These are phyloP conservation scores for Dactylellina leptospora DNA, from an alignment of 2,329 filamentous ascomycete species.

Conservation along the genomic window DNA sequence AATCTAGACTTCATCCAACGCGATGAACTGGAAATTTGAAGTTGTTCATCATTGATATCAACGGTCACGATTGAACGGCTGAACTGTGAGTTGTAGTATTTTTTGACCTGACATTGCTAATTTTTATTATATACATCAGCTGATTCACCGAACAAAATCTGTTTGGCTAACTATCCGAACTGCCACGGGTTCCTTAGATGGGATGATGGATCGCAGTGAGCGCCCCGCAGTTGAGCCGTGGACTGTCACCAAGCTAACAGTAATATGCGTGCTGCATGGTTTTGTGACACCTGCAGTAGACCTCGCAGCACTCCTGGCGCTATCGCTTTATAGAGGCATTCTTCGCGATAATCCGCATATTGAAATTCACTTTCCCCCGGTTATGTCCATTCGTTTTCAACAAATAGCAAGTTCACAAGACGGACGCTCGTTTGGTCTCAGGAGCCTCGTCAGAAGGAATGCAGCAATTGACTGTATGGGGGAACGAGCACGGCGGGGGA, in stretches of 20 bases:
- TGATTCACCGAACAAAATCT: too few species aligned
- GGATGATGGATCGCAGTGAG: background rate
- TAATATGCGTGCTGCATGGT: background rate
- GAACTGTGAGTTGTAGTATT: too few species aligned
- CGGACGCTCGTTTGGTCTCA: background rate
- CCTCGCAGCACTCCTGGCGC: background rate
- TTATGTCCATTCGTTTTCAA: constrained; percentile 17
- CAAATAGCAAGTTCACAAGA: background rate
- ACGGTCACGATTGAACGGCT: too few species aligned
- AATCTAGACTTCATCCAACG: too few species aligned
- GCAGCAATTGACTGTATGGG: constrained; percentile 7
- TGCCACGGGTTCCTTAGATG: background rate
- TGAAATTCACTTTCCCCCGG: background rate
- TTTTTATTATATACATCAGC: too few species aligned
- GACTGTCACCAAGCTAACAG: background rate
- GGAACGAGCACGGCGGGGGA: background rate
- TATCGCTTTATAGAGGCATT: background rate
- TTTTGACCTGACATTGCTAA: too few species aligned
- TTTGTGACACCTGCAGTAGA: constrained; percentile 6
- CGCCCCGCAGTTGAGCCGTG: constrained; percentile 5
- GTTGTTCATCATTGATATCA: too few species aligned
- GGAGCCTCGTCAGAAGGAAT: background rate
- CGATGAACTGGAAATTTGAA: too few species aligned
- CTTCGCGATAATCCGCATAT: constrained; percentile 1
- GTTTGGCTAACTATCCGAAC: too few species aligned